These are phyloP conservation scores for Fragaria vesca DNA, from an alignment of 306 rosid species.

Conservation along the genomic window DNA sequence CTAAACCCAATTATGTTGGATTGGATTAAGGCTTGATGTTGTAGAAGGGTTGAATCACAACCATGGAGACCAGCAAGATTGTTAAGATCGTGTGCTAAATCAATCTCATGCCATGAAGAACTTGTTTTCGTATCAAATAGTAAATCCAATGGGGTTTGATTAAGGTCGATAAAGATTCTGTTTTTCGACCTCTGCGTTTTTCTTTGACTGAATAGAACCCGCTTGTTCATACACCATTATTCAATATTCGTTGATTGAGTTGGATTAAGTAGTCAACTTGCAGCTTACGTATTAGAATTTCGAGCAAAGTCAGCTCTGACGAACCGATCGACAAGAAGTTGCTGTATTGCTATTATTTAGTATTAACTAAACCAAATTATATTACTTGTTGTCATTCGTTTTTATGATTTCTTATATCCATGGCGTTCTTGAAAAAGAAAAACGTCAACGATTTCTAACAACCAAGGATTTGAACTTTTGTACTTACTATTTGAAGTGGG, in stretches of 20 bases:
- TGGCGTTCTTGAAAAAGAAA: not conserved
- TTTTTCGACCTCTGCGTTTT: not conserved
- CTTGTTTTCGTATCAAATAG: not conserved
- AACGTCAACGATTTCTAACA: conserved; percentile 22
- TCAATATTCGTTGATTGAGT: not conserved
- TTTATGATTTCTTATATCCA: conserved; percentile 6
- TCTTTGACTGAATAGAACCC: not conserved
- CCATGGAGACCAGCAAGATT: not conserved
- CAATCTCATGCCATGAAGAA: not conserved
- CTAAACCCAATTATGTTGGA: too few relatives aligned
- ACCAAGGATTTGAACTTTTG: not conserved
- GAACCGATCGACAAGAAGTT: not conserved
- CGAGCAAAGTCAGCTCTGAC: conserved; percentile 20
- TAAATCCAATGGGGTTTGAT: not conserved
- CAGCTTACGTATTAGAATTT: not conserved
- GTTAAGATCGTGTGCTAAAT: too few relatives aligned
- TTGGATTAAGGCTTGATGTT: too few relatives aligned
- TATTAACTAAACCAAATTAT: not conserved
- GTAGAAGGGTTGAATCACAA: not conserved
- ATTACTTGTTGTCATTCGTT: not conserved
- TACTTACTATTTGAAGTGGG: not conserved
- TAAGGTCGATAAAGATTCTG: not conserved
- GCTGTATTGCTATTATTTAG: not conserved
- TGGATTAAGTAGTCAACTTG: conserved; percentile 19
- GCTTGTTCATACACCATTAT: not conserved